A percentile compares a stretch with the other conserved stretches of the same genome.
Evolutionary conservation across 2,329 filamentous ascomycete species (phyloP).

Genomic region (Aspergillus arachidicola): DNA sequence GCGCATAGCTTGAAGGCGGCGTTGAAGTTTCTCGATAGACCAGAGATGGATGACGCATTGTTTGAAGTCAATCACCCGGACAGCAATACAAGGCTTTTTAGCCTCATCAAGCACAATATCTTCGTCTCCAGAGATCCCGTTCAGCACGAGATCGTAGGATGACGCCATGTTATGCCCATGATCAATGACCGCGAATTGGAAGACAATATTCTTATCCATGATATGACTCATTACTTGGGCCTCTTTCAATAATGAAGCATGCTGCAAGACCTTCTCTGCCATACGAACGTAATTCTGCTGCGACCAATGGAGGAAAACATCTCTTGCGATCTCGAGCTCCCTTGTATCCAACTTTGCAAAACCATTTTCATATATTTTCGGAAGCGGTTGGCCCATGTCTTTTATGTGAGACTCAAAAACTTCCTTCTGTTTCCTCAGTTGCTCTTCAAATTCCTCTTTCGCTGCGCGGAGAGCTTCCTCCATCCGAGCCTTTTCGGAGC

Average conservation of each 20-base stretch:
- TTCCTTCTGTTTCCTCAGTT: constrained; percentile 80
- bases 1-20: constrained; percentile 86
- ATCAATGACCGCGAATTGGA: constrained; percentile 93
- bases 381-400: constrained; percentile 64
- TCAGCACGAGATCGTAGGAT: constrained; percentile 94
- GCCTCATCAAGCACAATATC: constrained; percentile 79
- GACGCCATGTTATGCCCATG: constrained; percentile 85
- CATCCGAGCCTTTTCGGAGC: constrained; percentile 81
- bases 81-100: constrained; percentile 84
- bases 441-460: constrained; percentile 86
- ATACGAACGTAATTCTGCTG: constrained; percentile 86
- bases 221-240: constrained; percentile 98
- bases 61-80: constrained; percentile 89
- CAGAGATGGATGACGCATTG: constrained; percentile 85
- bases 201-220: constrained; percentile 87
- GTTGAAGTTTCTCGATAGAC: constrained; percentile 90
- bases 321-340: constrained; percentile 71
- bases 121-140: constrained; percentile 83
- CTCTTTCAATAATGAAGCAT: constrained; percentile 86
- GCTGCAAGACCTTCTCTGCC: constrained; percentile 87
- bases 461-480: constrained; percentile 75
- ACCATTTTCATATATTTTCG: constrained; percentile 52
- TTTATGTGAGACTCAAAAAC: constrained; percentile 83
- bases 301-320: constrained; percentile 74
- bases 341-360: constrained; percentile 64